Conservation (phyloP, 1,139 yeast species). For the Yamadazyma triangularis region DNA sequence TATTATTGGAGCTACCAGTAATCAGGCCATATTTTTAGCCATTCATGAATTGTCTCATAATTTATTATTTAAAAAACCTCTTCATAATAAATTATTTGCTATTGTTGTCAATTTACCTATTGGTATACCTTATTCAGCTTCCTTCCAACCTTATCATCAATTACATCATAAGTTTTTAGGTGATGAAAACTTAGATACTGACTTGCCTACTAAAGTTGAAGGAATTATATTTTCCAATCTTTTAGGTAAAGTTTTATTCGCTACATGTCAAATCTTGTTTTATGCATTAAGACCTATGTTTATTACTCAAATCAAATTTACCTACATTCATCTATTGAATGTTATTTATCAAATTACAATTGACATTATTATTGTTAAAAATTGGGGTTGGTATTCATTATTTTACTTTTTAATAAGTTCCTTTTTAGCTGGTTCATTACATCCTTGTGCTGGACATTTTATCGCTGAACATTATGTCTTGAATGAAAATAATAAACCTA, state of each 20-base stretch:
- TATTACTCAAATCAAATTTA: constrained; percentile 69
- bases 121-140: constrained; percentile 86
- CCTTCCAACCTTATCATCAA: constrained; percentile 89
- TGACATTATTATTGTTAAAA: constrained; percentile 52
- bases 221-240: constrained; percentile 70
- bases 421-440: constrained; percentile 85
- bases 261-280: constrained; percentile 83
- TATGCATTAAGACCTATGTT: constrained; percentile 90
- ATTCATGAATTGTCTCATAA: constrained; percentile 88
- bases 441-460: constrained; percentile 94
- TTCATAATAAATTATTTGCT: constrained; percentile 73
- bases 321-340: constrained; percentile 69
- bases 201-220: constrained; percentile 76
- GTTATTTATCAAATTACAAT: constrained; percentile 48
- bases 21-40: constrained; percentile 79
- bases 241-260: constrained; percentile 85
- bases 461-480: constrained; percentile 90
- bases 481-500: constrained; percentile 49
- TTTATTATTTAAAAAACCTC: constrained; percentile 74
- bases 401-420: constrained; percentile 70
- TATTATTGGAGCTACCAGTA: constrained; percentile 78
- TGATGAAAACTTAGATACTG: constrained; percentile 82
- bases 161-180: constrained; percentile 89
- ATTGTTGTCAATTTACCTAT: constrained; percentile 79
- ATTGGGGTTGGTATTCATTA: constrained; percentile 63